phyloP scores from a whole-genome alignment of 2,329 filamentous ascomycete species.

The Fusarium sp. region DNA sequence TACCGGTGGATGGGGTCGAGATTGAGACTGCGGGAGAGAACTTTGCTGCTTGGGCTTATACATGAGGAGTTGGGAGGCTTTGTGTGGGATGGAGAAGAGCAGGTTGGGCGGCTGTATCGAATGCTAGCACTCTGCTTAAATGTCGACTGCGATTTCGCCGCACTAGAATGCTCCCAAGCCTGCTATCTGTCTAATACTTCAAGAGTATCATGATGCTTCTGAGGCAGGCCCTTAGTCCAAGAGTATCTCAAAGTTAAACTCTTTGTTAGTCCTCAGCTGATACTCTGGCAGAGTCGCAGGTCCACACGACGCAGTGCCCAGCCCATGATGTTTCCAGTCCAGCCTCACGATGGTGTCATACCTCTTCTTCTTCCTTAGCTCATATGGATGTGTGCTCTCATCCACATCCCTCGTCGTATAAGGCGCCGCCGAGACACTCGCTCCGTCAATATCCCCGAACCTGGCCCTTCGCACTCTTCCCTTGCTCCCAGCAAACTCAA shows the following conservation, averaged over 20 bases:
- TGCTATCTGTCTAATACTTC: too few species aligned
- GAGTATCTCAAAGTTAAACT: conserved; percentile 58
- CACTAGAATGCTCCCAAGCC: too few species aligned
- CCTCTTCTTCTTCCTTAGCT: conserved; percentile 65
- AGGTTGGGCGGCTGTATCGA: background rate
- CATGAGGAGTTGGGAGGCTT: conserved; percentile 39
- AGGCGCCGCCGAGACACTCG: conserved; percentile 70
- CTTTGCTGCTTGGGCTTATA: conserved; percentile 59
- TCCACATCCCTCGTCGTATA: conserved; percentile 71
- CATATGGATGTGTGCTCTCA: conserved; percentile 71
- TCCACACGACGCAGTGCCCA: conserved; percentile 75
- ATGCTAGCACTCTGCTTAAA: too few species aligned
- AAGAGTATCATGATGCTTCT: too few species aligned
- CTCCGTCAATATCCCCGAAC: conserved; percentile 63
- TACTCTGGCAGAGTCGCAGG: conserved; percentile 68
- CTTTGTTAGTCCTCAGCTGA: conserved; percentile 52
- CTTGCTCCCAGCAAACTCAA: conserved; percentile 51
- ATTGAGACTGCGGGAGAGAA: conserved; percentile 46
- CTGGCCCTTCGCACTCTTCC: conserved; percentile 59
- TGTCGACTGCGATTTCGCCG: too few species aligned
- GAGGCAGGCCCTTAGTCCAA: conserved; percentile 56
- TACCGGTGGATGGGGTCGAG: conserved; percentile 52
- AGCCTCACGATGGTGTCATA: conserved; percentile 71
- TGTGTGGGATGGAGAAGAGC: background rate
- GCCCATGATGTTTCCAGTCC: conserved; percentile 74